These are phyloP conservation scores for Vanderwaltozyma yarrowii DNA, from an alignment of 805 yeast species.

Conservation along the genomic window DNA sequence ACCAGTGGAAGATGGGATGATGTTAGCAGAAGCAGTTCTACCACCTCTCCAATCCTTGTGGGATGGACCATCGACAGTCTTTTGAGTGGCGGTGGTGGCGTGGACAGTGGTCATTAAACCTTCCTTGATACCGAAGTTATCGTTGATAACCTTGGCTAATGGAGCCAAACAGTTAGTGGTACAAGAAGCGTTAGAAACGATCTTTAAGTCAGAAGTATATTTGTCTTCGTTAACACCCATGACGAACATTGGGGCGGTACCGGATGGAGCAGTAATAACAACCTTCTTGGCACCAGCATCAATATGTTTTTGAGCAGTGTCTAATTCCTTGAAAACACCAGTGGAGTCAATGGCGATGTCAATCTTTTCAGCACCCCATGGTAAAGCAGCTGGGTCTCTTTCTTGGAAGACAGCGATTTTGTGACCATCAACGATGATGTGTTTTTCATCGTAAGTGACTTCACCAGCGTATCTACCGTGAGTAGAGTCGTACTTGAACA, in stretches of 20 bases:
- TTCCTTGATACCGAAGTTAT: slow-evolving; percentile 57
- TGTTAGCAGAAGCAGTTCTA: slow-evolving; percentile 67
- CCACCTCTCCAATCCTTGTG: slow-evolving; percentile 79
- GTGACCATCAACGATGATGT: slow-evolving; percentile 44
- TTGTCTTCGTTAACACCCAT: slow-evolving; percentile 58
- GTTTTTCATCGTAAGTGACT: slow-evolving; percentile 42
- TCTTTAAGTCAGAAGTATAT: slow-evolving; percentile 46
- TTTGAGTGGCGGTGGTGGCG: slow-evolving; percentile 63
- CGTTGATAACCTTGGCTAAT: slow-evolving; percentile 59
- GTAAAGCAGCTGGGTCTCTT: slow-evolving; percentile 57
- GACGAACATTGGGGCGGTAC: slow-evolving; percentile 66
- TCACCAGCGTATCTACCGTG: slow-evolving; percentile 56
- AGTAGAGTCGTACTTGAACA: slow-evolving; percentile 68
- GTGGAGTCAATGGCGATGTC: slow-evolving; percentile 63
- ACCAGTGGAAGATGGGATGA: slow-evolving; percentile 68
- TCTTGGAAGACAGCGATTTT: slow-evolving; percentile 46
- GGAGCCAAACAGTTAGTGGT: slow-evolving; percentile 71
- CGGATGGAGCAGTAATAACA: slow-evolving; percentile 61
- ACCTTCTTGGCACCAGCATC: slow-evolving; percentile 69
- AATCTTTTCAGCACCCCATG: slow-evolving; percentile 55
- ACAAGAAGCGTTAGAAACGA: slow-evolving; percentile 63
- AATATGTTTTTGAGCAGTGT: slow-evolving; percentile 58
- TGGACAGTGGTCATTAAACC: slow-evolving; percentile 71
- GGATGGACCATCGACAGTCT: slow-evolving; percentile 69
- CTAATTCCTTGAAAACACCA: slow-evolving; percentile 59